A percentile compares a stretch with the other conserved stretches of the same genome.
These are phyloP conservation scores for Populus ilicifolia DNA, from an alignment of 345 rosid genomes.

Conservation along the genomic window DNA sequence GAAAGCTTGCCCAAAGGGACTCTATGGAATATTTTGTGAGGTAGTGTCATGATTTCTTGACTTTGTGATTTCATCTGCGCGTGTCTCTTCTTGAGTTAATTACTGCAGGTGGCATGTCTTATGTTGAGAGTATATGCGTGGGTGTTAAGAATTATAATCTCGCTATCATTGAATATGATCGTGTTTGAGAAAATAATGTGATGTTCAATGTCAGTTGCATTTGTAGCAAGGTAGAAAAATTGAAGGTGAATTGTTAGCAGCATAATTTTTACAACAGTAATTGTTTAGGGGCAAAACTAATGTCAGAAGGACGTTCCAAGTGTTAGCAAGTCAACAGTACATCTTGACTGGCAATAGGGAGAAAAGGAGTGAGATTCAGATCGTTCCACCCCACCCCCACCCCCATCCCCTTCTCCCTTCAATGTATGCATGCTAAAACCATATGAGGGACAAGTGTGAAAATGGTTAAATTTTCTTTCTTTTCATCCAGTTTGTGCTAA, in stretches of 20 bases:
- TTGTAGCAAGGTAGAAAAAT: not conserved
- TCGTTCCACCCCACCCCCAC: not conserved
- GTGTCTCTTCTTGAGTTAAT: not conserved
- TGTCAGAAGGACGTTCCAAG: not conserved
- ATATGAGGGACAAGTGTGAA: not conserved
- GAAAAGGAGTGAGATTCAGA: not conserved
- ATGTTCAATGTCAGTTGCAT: not conserved
- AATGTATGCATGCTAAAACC: not conserved
- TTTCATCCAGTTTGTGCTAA: not conserved
- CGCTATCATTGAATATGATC: not conserved
- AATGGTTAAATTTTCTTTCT: constrained; percentile 2
- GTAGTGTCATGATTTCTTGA: constrained; percentile 31
- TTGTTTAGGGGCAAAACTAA: not conserved
- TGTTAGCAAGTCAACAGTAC: not conserved
- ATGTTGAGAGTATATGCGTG: not conserved
- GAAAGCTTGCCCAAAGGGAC: constrained; percentile 89
- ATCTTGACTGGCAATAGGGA: not conserved
- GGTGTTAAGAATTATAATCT: not conserved
- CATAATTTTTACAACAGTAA: not conserved
- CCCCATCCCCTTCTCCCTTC: not conserved
- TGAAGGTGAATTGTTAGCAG: not conserved
- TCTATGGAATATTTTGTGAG: constrained; percentile 84
- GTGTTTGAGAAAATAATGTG: not conserved
- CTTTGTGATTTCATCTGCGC: not conserved
- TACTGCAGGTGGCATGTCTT: not conserved